Conservation (phyloP, 495 filamentous ascomycete species). For the Hypoxylon trugodes region DNA sequence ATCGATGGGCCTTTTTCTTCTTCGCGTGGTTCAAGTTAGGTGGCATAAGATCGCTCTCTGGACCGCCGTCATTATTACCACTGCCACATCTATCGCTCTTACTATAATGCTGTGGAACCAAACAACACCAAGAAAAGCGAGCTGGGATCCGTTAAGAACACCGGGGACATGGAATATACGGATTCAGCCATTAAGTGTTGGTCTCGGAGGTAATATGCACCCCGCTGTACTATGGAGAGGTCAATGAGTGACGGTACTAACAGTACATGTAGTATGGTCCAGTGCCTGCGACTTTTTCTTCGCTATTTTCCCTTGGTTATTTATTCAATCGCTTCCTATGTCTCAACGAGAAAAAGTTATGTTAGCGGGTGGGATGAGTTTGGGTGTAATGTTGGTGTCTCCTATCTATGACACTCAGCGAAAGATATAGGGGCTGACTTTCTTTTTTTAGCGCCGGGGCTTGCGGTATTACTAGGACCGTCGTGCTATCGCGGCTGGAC, state of each 20-base stretch:
- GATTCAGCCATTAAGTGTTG: slow-evolving; percentile 51
- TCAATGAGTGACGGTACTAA: not conserved
- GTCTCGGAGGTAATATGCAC: slow-evolving; percentile 43
- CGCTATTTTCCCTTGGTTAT: slow-evolving; percentile 55
- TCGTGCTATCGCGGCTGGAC: slow-evolving; percentile 47
- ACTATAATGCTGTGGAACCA: slow-evolving; percentile 51
- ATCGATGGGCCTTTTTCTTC: slow-evolving; percentile 52
- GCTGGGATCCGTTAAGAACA: slow-evolving; percentile 50
- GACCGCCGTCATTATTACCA: slow-evolving; percentile 46
- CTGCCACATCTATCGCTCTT: slow-evolving; percentile 43
- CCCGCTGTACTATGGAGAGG: not conserved
- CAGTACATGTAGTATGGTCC: slow-evolving; percentile 45
- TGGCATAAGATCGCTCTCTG: slow-evolving; percentile 49
- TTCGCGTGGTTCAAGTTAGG: slow-evolving; percentile 49
- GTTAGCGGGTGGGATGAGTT: slow-evolving; percentile 52
- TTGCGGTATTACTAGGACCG: slow-evolving; percentile 51
- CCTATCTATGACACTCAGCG: no score
- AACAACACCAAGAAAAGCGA: slow-evolving; percentile 46
- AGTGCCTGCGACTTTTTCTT: slow-evolving; percentile 55
- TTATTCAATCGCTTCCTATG: slow-evolving; percentile 54
- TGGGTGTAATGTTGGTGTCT: slow-evolving; percentile 55
- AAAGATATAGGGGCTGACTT: slow-evolving; percentile 34
- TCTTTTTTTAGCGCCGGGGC: slow-evolving; percentile 45
- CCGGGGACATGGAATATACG: slow-evolving; percentile 49
- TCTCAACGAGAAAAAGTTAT: slow-evolving; percentile 52